Base-by-base conservation (phyloP, 164 flowering plant species). In the Umbellularia californica region DNA sequence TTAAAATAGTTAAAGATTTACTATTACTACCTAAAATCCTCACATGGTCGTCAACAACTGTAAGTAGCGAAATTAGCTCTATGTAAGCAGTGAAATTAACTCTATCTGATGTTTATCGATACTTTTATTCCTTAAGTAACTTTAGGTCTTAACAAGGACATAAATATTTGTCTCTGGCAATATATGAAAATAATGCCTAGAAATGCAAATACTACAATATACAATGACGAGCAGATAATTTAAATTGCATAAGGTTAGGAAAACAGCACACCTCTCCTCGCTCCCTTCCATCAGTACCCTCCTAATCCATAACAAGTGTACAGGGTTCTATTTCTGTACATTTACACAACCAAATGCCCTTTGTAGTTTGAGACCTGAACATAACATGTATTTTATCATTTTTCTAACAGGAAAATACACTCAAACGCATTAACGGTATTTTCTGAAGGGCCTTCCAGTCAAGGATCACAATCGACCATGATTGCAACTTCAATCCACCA, bases 241-340 rank as follows among this genome's bases (percentile, higher is more conserved):
- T 9, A 41, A 23, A 14, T 64, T 64, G 28, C 24, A 25, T 24
- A 25, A 23, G 28, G 9, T 64, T 24, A 41, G 17, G 28, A 22
- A 20, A 33, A 23, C 6, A 22, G 0, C 47, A 5, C 47, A 94
- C 98, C 98, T 94, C 98, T 84, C 98, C 99, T 50, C 98, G 84
- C 83, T 95, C 99, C 82, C 99, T 88, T 83, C 98, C 98, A 86
- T 95, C 97, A 72, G 97, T 91, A 58, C 98, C 98, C 87, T 95
- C 98, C 85, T 92, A 85, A 83, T 95, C 98, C 98, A 95, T 95
- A 47, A 95, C 94, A 50, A 95, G 75, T 20, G 97, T 95, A 73
- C 90, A 88, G 70, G 98, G 98, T 77, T 95, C 98, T 71, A 95
- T 89, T 17, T 87, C 97, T 74, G 80, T 86, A 83, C 97, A 91